Conservation (phyloP, 1,284 basidiomycete genomes). For the Abortiporus biennis region DNA sequence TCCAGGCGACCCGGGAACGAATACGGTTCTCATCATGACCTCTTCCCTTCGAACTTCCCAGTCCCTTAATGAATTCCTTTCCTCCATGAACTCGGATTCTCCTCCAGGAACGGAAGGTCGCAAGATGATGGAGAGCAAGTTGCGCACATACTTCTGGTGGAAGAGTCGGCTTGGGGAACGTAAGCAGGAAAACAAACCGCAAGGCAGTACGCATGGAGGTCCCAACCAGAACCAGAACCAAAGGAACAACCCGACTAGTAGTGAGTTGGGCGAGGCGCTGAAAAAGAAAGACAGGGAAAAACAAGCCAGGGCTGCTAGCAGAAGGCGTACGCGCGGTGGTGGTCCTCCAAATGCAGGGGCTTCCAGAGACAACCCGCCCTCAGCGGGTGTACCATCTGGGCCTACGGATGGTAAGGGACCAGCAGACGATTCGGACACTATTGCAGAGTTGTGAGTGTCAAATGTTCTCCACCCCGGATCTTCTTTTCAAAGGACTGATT, state of each 20-base stretch:
- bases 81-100: slow-evolving; percentile 52
- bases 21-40: slow-evolving; percentile 87
- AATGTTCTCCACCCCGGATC: neutral
- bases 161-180: slow-evolving; percentile 55
- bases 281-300: slow-evolving; percentile 67
- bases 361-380: slow-evolving; percentile 14
- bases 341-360: slow-evolving; percentile 32
- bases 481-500: neutral
- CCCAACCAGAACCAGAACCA: slow-evolving; percentile 16
- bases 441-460: slow-evolving; percentile 52
- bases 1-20: slow-evolving; percentile 55
- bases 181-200: slow-evolving; percentile 25
- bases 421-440: slow-evolving; percentile 47
- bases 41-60: slow-evolving; percentile 73
- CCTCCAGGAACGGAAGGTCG: slow-evolving; percentile 57
- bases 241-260: slow-evolving; percentile 1
- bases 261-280: slow-evolving; percentile 59
- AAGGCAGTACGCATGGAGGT: slow-evolving; percentile 14
- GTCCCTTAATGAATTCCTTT: slow-evolving; percentile 75
- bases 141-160: slow-evolving; percentile 78
- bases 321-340: slow-evolving; percentile 63
- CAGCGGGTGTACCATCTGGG: neutral
- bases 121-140: slow-evolving; percentile 73
- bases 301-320: slow-evolving; percentile 44
- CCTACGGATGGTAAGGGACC: slow-evolving; percentile 26